phyloP scores from a whole-genome alignment of 495 filamentous ascomycete genomes.

The Lasiosphaeria hispida region DNA sequence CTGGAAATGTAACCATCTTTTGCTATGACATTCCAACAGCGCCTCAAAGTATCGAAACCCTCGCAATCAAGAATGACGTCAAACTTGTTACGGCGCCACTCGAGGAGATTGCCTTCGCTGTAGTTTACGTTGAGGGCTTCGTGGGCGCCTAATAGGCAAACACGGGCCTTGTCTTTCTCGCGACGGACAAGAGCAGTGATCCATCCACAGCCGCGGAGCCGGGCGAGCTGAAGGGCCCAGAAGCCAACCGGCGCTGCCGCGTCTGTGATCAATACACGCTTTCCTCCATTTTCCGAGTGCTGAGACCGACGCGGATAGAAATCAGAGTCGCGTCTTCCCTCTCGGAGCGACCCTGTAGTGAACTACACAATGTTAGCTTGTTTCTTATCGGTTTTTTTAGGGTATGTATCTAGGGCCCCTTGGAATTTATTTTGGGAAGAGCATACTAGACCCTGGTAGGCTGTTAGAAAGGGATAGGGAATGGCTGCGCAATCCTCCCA shows the following conservation, averaged over 20 bases:
- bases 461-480: conserved; percentile 53
- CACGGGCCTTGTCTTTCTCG: neutral
- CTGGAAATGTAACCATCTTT: no score
- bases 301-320: no score
- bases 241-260: neutral
- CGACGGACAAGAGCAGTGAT: neutral
- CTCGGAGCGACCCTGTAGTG: no score
- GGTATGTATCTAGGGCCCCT: no score
- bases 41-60: neutral
- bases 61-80: neutral
- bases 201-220: neutral
- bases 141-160: neutral
- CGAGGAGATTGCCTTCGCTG: neutral
- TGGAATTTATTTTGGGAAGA: no score
- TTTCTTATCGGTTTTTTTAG: no score
- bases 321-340: no score
- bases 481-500: conserved; percentile 52
- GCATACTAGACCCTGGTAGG: conserved; percentile 52
- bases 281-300: no score
- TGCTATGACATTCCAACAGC: no score
- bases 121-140: neutral
- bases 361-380: no score
- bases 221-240: neutral
- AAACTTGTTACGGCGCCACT: neutral
- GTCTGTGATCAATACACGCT: neutral